Evolutionary conservation across 1,284 basidiomycete species (phyloP), one percentile per base, ranked within the genome.

Genomic region (Ganoderma meredithae): DNA sequence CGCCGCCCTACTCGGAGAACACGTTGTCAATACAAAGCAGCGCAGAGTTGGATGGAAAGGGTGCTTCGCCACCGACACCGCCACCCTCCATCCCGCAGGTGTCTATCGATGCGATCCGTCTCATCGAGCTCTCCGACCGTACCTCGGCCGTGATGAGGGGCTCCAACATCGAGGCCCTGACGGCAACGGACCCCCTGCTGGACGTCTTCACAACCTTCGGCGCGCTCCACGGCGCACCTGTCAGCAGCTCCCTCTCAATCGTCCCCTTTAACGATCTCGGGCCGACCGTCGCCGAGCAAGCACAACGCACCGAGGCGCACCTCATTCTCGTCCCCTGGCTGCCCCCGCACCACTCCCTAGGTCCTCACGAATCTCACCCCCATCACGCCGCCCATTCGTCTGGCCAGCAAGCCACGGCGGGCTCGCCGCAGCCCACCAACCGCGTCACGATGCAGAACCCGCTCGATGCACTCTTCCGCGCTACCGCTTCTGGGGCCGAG

Each of bases 71-170:
- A 31, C 31, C 31, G 3, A 31, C 31, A 4, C 31, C 40, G 47
- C 36, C 67, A 13, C 52, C 25, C 6, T 13, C 52, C 13, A 6
- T n/a, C 63, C 64, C 33, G 15, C 31, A 44, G 9, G 67, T 79
- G 2, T 69, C 73, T 9, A 66, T 82, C n/a, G 79, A 81, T 59
- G 89, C 87, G 0, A 81, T 91, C 52, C 86, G 89, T 62, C 81
- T 92, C 31, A 84, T 91, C 71, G 91, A 92, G 74, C 83, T 93
- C 47, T 89, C 89, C 6, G 90, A 91, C 63, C 88, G 90, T 70
- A 89, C 89, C 0, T 90, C 86, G 22, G 89, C 88, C 0, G 87
- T 92, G 68, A 90, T 92, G 87, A 87, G 87, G 72, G 86, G 86
- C 8, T 86, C 89, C 31, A 86, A 87, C 64, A 83, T 81, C 22